Conservation (phyloP, 345 rosid species). For the Arabidopsis thaliana region DNA sequence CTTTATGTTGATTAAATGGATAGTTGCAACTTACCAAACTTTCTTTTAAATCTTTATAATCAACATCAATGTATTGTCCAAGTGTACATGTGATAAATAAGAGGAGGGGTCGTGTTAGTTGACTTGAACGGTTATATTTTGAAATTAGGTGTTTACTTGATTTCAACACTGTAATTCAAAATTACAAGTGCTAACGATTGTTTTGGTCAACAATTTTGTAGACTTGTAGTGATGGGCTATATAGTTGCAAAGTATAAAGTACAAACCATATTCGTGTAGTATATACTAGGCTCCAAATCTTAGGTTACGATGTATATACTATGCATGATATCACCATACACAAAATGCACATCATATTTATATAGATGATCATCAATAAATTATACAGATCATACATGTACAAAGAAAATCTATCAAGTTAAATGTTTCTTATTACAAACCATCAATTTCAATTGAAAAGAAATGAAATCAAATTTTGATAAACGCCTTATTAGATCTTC, state of each 20-base stretch:
- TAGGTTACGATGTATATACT: slow-evolving; percentile 1
- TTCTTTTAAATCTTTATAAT: slow-evolving; percentile 33
- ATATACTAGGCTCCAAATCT: neutral
- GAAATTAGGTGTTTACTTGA: slow-evolving; percentile 4
- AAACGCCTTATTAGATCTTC: neutral
- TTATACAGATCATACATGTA: neutral
- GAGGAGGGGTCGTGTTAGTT: slow-evolving; percentile 26
- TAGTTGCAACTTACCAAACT: slow-evolving; percentile 49
- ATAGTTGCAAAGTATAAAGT: slow-evolving; percentile 17
- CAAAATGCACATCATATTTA: slow-evolving; percentile 4
- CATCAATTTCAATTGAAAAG: neutral
- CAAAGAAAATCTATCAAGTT: neutral
- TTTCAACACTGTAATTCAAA: slow-evolving; percentile 16
- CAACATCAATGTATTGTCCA: slow-evolving; percentile 41
- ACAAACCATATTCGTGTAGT: slow-evolving; percentile 6
- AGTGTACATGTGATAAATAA: slow-evolving; percentile 21
- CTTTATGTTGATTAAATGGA: slow-evolving; percentile 41
- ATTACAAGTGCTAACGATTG: neutral
- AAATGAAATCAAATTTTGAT: neutral
- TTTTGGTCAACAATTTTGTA: slow-evolving; percentile 11
- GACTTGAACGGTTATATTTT: slow-evolving; percentile 34
- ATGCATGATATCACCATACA: slow-evolving; percentile 14
- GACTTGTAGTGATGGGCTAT: too few species aligned
- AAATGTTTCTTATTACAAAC: neutral
- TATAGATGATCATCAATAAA: neutral